Conservation (phyloP, 345 rosid genomes). For the Reutealis trisperma region DNA sequence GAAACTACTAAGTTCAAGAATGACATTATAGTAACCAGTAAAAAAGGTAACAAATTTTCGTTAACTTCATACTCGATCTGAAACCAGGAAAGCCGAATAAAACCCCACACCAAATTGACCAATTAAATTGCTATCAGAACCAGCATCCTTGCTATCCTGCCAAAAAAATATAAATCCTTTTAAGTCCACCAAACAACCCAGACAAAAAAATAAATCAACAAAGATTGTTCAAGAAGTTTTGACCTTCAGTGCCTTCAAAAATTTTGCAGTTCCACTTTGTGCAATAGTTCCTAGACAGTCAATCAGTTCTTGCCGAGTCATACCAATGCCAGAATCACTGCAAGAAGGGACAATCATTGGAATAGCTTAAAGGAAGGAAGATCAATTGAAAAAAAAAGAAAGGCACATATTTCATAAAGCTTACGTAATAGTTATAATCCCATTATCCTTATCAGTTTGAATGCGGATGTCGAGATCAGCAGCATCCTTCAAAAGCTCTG, state of each 20-base stretch:
- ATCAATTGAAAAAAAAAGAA: background rate
- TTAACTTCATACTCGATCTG: slow-evolving; percentile 60
- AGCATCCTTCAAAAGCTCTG: slow-evolving; percentile 69
- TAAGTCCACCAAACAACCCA: slow-evolving; percentile 15
- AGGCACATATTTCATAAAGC: slow-evolving; percentile 14
- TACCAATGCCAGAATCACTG: slow-evolving; percentile 97
- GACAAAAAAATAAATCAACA: background rate
- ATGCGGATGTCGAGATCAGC: slow-evolving; percentile 85
- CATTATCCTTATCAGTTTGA: slow-evolving; percentile 81
- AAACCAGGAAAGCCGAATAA: slow-evolving; percentile 90
- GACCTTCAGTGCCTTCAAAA: slow-evolving; percentile 89
- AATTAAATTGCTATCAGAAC: slow-evolving; percentile 78
- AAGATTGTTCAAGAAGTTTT: background rate
- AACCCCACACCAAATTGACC: slow-evolving; percentile 99
- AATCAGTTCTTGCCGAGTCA: slow-evolving; percentile 87
- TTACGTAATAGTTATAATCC: slow-evolving; percentile 74
- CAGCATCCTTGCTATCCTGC: slow-evolving; percentile 91
- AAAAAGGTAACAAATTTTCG: background rate
- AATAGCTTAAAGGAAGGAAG: background rate
- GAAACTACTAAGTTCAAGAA: slow-evolving; percentile 12
- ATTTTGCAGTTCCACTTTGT: slow-evolving; percentile 98
- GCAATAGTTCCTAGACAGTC: slow-evolving; percentile 99
- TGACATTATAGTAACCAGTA: background rate
- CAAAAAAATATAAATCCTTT: slow-evolving; percentile 19
- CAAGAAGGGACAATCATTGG: slow-evolving; percentile 19